Conservation (phyloP, 176 grass and related monocot genomes). For the Chrysopogon serrulatus region DNA sequence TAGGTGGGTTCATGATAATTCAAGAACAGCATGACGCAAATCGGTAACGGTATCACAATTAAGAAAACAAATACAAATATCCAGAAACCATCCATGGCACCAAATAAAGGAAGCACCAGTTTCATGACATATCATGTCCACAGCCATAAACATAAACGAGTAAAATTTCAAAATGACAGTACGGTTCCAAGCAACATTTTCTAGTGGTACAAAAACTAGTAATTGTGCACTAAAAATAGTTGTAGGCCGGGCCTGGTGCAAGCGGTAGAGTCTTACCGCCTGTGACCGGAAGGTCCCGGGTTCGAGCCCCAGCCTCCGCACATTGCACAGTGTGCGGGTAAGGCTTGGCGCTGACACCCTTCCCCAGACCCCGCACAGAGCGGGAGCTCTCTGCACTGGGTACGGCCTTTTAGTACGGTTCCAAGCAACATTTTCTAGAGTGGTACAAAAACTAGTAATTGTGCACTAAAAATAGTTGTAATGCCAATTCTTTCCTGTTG, state of each 20-base stretch:
- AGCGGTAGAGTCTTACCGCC: no score
- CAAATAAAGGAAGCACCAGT: constrained; percentile 14
- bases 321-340: no score
- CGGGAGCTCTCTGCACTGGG: no score
- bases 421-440: background rate
- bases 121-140: background rate
- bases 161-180: background rate
- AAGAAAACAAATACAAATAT: background rate
- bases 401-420: no score
- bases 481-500: background rate
- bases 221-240: no score
- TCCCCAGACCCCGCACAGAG: no score
- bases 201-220: background rate
- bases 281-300: no score
- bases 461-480: background rate
- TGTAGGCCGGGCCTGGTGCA: no score
- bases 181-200: background rate
- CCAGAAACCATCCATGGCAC: background rate
- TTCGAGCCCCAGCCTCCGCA: no score
- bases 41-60: background rate
- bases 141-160: background rate
- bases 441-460: background rate
- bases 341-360: no score
- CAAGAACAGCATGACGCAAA: background rate
- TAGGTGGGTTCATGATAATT: background rate